Evolutionary conservation across 2,329 filamentous ascomycete species (phyloP), one percentile per base, ranked within the genome.

Genomic region (Knoxdaviesia proteae): DNA sequence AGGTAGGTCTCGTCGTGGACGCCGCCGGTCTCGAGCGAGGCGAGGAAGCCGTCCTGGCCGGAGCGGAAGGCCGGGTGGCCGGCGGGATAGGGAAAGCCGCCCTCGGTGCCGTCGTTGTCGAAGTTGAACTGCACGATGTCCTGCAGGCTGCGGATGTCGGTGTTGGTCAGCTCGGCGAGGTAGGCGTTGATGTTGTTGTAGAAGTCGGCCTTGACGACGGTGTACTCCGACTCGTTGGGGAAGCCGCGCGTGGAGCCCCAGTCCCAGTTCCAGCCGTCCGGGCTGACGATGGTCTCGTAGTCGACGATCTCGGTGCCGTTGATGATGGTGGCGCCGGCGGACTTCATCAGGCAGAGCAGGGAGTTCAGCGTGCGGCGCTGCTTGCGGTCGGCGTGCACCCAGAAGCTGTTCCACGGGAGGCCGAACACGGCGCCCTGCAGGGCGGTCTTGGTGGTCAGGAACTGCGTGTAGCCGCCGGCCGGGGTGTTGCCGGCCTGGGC

Each of bases 141-240:
- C 48, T 76, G 69, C 0, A 83, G 58, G 1, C 65, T 67, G 36
- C 61, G 63, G 35, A 80, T 65, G 5, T 64, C 54, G 5, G 74
- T 78, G 57, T 80, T 80, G 30, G 61, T 58, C 0, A 83, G 62
- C 48, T 75, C 68, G 1, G 69, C 61, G 0, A 83, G 68, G 49
- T 83, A 84, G 1, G 60, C 55, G 43, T 67, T 65, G 54, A 83
- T 64, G 52, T 69, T 64, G 51, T 67, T 68, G 56, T 78, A 79
- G 50, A 79, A 79, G 53, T 81, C 75, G 0, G 77, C 72, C 55
- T 82, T 83, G 48, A 84, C 65, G 40, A 78, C 72, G 0, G 74
- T 80, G 57, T 77, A 84, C 54, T 84, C 79, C 9, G 75, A 82
- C 56, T 83, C 72, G 46, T 84, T 82, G n/a, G 74, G 60, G 50